These are phyloP conservation scores for Polyporus tsugae DNA, from an alignment of 1,284 basidiomycete genomes.

Conservation along the genomic window DNA sequence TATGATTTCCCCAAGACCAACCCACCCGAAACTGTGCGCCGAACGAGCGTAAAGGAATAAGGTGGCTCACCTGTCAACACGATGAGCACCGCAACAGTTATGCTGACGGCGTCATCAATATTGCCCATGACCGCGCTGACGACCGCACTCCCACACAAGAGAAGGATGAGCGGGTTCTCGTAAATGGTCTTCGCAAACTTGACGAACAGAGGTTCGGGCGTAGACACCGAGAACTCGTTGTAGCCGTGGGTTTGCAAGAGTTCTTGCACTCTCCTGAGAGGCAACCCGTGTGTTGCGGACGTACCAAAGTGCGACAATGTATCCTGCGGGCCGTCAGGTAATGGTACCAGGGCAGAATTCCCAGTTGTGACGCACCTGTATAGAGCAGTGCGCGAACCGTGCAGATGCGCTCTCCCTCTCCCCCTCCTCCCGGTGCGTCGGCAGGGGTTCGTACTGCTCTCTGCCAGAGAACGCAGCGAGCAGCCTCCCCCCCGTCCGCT, in stretches of 20 bases:
- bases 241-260: slow-evolving; percentile 81
- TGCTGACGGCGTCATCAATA: slow-evolving; percentile 93
- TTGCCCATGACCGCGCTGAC: slow-evolving; percentile 94
- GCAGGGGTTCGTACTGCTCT: slow-evolving; percentile 40
- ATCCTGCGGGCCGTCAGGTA: slow-evolving; percentile 52
- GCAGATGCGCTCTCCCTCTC: slow-evolving; percentile 47
- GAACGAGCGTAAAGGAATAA: not conserved
- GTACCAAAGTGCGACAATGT: slow-evolving; percentile 75
- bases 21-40: too few relatives aligned
- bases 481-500: slow-evolving; percentile 52
- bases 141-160: slow-evolving; percentile 88
- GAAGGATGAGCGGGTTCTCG: slow-evolving; percentile 91
- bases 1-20: too few relatives aligned
- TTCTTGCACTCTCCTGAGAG: slow-evolving; percentile 68
- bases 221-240: slow-evolving; percentile 93
- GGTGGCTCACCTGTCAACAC: slow-evolving; percentile 82
- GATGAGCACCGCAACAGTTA: slow-evolving; percentile 92
- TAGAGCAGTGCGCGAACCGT: slow-evolving; percentile 39
- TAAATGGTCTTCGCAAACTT: slow-evolving; percentile 96
- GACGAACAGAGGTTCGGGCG: slow-evolving; percentile 80
- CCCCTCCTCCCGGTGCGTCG: slow-evolving; percentile 41
- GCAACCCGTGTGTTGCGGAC: slow-evolving; percentile 68
- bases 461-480: slow-evolving; percentile 29
- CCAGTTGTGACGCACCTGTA: slow-evolving; percentile 55
- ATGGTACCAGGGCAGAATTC: not conserved